Percentiles rank a stretch among this genome's conserved stretches.
Conservation (phyloP, 345 rosid species). For the Rhizophora apiculata region DNA sequence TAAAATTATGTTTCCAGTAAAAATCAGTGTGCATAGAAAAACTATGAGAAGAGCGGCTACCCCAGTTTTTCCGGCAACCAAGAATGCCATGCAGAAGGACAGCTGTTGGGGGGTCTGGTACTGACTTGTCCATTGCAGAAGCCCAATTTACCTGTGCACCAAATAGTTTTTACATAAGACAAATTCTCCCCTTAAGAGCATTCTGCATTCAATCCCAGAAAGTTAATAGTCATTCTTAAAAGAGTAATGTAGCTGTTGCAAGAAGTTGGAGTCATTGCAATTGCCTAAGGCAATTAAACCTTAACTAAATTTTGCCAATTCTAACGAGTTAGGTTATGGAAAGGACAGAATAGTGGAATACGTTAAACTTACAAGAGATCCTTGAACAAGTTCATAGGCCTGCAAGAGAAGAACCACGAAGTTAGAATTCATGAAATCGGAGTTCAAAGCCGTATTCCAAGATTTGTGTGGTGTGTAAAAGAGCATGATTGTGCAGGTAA, state of each 20-base stretch:
- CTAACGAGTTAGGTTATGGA: neutral
- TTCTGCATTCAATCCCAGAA: neutral
- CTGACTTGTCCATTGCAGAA: conserved; percentile 55
- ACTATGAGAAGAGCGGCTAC: conserved; percentile 35
- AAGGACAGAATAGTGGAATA: neutral
- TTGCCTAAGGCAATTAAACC: neutral
- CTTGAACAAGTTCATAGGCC: conserved; percentile 95
- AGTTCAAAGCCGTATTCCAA: neutral
- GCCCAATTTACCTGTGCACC: conserved; percentile 76
- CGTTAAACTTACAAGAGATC: conserved; percentile 62
- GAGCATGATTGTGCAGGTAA: neutral
- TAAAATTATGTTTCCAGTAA: neutral
- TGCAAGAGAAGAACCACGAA: conserved; percentile 38
- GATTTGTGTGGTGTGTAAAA: neutral
- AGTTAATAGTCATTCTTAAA: neutral
- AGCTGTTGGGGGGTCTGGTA: conserved; percentile 85
- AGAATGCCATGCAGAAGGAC: conserved; percentile 90
- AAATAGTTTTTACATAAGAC: conserved; percentile 9
- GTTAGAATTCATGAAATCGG: neutral
- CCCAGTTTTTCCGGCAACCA: conserved; percentile 91
- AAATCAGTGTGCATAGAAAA: neutral
- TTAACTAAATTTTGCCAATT: neutral
- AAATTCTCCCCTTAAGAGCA: neutral
- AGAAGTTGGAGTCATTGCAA: neutral
- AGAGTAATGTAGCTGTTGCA: neutral